phyloP scores from a whole-genome alignment of 306 rosid genomes.

The Trifolium pratense region DNA sequence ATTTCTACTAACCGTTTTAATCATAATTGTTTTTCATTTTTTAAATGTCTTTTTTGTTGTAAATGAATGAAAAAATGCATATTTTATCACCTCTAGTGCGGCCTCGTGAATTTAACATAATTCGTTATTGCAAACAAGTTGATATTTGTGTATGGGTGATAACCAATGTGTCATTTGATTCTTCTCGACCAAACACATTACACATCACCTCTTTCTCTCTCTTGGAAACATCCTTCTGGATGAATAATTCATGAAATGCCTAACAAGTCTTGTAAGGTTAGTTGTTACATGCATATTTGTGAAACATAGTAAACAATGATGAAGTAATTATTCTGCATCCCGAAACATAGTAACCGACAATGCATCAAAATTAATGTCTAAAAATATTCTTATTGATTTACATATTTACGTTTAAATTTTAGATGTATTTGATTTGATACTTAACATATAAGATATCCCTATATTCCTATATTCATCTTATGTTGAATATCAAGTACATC shows the following conservation, averaged over 20 bases:
- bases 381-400: too few relatives aligned
- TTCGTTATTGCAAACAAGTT: constrained; percentile 46
- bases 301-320: too few relatives aligned
- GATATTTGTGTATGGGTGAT: constrained; percentile 57
- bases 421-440: too few relatives aligned
- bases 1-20: background rate
- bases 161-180: constrained; percentile 61
- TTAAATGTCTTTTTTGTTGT: constrained; percentile 21
- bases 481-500: too few relatives aligned
- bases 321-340: too few relatives aligned
- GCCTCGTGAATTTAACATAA: constrained; percentile 60
- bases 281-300: background rate
- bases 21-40: background rate
- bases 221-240: constrained; percentile 64
- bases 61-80: constrained; percentile 78
- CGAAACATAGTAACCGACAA: too few relatives aligned
- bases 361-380: too few relatives aligned
- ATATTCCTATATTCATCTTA: too few relatives aligned
- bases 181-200: background rate
- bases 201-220: background rate
- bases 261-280: constrained; percentile 63
- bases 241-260: constrained; percentile 64
- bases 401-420: too few relatives aligned
- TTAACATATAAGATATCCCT: too few relatives aligned
- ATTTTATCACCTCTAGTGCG: constrained; percentile 68